phyloP scores from a whole-genome alignment of 2,329 filamentous ascomycete genomes.

The Pseudogymnoascus sp. region DNA sequence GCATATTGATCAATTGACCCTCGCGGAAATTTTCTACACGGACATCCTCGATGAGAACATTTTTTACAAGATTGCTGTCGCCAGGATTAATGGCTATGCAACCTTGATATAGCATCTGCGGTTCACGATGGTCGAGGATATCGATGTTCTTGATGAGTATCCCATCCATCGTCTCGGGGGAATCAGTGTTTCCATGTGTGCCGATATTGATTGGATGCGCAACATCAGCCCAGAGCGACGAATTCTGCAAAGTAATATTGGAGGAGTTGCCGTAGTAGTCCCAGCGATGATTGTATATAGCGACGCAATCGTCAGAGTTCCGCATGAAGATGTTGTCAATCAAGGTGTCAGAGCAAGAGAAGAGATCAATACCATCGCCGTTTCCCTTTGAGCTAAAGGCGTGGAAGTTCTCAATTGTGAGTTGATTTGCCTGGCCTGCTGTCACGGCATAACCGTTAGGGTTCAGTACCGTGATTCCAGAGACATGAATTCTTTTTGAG shows the following conservation, averaged over 20 bases:
- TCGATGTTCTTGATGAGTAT: slow-evolving; percentile 29
- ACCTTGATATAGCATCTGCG: slow-evolving; percentile 30
- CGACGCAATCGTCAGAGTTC: slow-evolving; percentile 15
- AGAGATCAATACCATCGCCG: neutral
- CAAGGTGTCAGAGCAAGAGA: neutral
- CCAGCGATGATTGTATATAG: slow-evolving; percentile 29
- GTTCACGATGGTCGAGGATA: slow-evolving; percentile 31
- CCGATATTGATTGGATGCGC: slow-evolving; percentile 31
- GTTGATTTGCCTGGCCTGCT: neutral
- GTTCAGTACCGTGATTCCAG: neutral
- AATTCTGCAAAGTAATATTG: slow-evolving; percentile 29
- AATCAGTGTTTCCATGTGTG: slow-evolving; percentile 25
- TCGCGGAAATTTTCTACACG: slow-evolving; percentile 26
- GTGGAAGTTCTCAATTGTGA: neutral
- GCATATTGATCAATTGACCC: slow-evolving; percentile 29
- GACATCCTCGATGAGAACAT: slow-evolving; percentile 25
- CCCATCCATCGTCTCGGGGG: slow-evolving; percentile 27
- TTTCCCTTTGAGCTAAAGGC: neutral
- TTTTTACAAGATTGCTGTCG: slow-evolving; percentile 27
- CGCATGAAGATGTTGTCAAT: neutral
- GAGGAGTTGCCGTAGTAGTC: slow-evolving; percentile 27
- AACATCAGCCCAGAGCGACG: slow-evolving; percentile 26
- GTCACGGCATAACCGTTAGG: neutral
- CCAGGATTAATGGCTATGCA: slow-evolving; percentile 29
- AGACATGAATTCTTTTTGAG: neutral